These are phyloP conservation scores for Cutaneotrichosporon sp. DNA, from an alignment of 1,284 basidiomycete genomes.

Conservation along the genomic window DNA sequence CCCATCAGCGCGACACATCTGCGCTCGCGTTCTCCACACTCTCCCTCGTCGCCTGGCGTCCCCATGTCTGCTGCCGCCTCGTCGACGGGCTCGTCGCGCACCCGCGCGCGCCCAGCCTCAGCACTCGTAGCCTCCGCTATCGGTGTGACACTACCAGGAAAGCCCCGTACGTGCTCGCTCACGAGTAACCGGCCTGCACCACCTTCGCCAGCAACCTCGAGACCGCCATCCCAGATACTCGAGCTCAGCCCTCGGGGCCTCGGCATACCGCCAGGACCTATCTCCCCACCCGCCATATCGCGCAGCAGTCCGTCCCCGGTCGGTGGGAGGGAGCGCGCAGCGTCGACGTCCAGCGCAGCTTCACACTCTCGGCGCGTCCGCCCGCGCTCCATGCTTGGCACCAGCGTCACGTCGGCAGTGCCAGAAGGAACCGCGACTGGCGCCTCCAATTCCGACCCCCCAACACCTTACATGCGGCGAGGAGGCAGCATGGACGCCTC, in stretches of 20 bases:
- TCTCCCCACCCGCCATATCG: neutral
- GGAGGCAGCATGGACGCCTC: neutral
- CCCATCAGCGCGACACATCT: neutral
- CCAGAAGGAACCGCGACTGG: neutral
- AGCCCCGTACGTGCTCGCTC: conserved; percentile 25
- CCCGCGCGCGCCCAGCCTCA: conserved; percentile 1
- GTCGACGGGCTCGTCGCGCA: neutral
- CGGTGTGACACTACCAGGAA: neutral
- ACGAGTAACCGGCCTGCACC: conserved; percentile 39
- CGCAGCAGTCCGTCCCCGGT: neutral
- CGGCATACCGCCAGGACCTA: neutral
- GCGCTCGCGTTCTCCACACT: neutral
- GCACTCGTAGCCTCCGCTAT: neutral
- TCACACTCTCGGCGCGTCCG: conserved; percentile 5
- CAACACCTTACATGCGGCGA: neutral
- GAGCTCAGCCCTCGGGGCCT: conserved; percentile 6
- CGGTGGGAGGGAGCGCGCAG: conserved; percentile 4
- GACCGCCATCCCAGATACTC: conserved; percentile 29
- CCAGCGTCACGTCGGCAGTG: neutral
- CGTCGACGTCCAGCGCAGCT: neutral
- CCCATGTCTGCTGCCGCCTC: neutral
- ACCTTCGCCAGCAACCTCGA: conserved; percentile 32
- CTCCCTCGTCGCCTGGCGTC: neutral
- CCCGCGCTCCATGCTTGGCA: conserved; percentile 11
- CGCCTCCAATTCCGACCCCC: neutral